phyloP scores from a whole-genome alignment of 345 rosid genomes.

The Capsella bursapastoris region DNA sequence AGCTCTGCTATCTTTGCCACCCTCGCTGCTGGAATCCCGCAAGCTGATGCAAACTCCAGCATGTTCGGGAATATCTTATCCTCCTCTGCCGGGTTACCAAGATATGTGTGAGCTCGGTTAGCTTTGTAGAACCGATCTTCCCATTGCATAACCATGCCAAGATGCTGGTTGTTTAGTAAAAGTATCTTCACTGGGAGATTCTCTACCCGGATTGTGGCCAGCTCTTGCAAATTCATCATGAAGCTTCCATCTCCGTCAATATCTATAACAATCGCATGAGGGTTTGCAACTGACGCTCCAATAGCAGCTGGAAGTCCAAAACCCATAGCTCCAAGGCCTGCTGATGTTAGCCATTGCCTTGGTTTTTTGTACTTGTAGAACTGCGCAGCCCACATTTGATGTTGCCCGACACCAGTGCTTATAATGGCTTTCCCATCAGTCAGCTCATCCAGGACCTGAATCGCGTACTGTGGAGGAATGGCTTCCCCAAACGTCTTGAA shows the following conservation, averaged over 20 bases:
- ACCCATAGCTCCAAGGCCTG: constrained; percentile 98
- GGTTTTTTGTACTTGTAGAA: constrained; percentile 90
- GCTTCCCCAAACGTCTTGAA: constrained; percentile 89
- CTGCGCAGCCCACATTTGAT: constrained; percentile 99
- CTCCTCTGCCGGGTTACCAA: constrained; percentile 78
- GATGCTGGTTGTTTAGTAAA: constrained; percentile 87
- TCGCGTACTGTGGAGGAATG: constrained; percentile 93
- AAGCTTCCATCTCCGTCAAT: constrained; percentile 99
- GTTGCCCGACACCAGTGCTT: constrained; percentile 97
- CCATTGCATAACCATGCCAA: constrained; percentile 98
- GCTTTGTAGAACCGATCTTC: constrained; percentile 96
- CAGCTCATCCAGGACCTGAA: constrained; percentile 85
- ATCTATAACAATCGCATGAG: constrained; percentile 80
- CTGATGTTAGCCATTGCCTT: constrained; percentile 90
- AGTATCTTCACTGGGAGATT: constrained; percentile 85
- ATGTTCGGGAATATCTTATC: constrained; percentile 82
- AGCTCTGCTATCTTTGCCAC: constrained; percentile 67
- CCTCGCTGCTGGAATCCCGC: constrained; percentile 85
- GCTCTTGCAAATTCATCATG: constrained; percentile 92
- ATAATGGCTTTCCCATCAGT: constrained; percentile 84
- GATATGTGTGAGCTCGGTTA: constrained; percentile 86
- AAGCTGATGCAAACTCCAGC: constrained; percentile 85
- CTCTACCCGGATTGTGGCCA: constrained; percentile 85
- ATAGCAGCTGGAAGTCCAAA: constrained; percentile 97
- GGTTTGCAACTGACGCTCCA: constrained; percentile 97